phyloP scores from a whole-genome alignment of 2,329 filamentous ascomycete genomes.

The Magnaporthiopsis poae region DNA sequence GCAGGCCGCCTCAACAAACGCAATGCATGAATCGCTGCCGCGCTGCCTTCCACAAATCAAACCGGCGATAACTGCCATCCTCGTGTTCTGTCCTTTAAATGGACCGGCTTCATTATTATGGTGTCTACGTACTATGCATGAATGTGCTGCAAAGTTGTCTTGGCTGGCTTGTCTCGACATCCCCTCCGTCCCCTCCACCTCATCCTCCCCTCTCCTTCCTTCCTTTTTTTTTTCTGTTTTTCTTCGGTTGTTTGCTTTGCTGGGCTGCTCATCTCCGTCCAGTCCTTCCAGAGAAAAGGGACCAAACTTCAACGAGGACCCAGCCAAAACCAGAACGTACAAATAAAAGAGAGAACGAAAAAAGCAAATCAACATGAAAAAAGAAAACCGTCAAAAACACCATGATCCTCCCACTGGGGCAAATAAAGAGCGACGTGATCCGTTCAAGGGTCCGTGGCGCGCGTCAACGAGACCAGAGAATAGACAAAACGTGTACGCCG shows the following conservation, averaged over 20 bases:
- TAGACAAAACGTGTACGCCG: background rate
- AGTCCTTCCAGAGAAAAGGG: too few relatives aligned
- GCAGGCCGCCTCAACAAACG: background rate
- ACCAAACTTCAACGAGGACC: background rate
- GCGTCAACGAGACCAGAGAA: background rate
- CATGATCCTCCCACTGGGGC: background rate
- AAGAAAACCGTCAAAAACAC: conserved; percentile 10
- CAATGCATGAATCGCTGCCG: too few relatives aligned
- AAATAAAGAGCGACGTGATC: background rate
- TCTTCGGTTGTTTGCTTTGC: background rate
- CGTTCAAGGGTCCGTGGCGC: background rate
- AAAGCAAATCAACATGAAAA: background rate
- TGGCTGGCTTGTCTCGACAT: background rate
- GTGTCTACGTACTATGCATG: conserved; percentile 1
- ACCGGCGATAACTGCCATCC: background rate
- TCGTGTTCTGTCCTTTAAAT: conserved; percentile 5
- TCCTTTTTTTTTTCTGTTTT: background rate
- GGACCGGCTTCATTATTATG: conserved; percentile 9
- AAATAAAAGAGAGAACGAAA: background rate
- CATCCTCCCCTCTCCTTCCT: background rate
- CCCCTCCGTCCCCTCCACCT: background rate
- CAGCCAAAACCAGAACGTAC: background rate
- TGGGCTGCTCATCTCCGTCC: background rate
- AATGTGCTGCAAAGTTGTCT: background rate
- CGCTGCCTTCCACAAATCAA: background rate